These are phyloP conservation scores for Bacterosira constricta DNA, from an alignment of 108 stramenopile genomes.

Conservation along the genomic window DNA sequence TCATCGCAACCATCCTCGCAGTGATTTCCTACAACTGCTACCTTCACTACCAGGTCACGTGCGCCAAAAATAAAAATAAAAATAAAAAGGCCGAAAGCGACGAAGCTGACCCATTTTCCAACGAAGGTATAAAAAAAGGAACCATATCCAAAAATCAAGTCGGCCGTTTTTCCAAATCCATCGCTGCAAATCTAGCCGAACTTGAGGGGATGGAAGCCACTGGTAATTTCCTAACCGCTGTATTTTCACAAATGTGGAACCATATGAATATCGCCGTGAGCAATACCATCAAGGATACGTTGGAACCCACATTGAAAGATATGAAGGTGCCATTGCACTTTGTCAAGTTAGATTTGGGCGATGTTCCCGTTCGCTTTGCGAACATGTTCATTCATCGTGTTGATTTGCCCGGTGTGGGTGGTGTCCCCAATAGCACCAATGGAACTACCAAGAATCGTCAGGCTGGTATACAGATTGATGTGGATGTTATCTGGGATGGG, in stretches of 20 bases:
- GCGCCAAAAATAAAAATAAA: no score
- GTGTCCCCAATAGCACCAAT: background rate
- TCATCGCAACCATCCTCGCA: background rate
- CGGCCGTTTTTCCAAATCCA: background rate
- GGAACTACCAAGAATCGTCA: background rate
- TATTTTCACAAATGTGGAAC: slow-evolving; percentile 60
- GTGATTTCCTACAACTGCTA: slow-evolving; percentile 8
- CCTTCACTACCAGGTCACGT: background rate
- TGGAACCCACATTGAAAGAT: slow-evolving; percentile 61
- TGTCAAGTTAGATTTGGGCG: slow-evolving; percentile 69
- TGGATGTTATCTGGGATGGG: slow-evolving; percentile 69
- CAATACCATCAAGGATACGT: slow-evolving; percentile 48
- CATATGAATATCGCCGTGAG: slow-evolving; percentile 52
- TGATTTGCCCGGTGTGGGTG: slow-evolving; percentile 4
- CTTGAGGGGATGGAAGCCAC: background rate
- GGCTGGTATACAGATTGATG: slow-evolving; percentile 49
- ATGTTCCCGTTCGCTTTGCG: slow-evolving; percentile 60
- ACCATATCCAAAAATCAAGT: background rate
- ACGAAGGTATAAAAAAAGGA: background rate
- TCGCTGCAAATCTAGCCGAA: background rate
- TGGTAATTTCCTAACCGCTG: slow-evolving; percentile 44
- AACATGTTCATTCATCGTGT: slow-evolving; percentile 60
- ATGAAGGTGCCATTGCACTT: slow-evolving; percentile 63
- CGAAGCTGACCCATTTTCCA: background rate
- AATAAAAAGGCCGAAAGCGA: background rate